Conservation (phyloP, 2,329 filamentous ascomycete species). For the Raffaelea arxii region DNA sequence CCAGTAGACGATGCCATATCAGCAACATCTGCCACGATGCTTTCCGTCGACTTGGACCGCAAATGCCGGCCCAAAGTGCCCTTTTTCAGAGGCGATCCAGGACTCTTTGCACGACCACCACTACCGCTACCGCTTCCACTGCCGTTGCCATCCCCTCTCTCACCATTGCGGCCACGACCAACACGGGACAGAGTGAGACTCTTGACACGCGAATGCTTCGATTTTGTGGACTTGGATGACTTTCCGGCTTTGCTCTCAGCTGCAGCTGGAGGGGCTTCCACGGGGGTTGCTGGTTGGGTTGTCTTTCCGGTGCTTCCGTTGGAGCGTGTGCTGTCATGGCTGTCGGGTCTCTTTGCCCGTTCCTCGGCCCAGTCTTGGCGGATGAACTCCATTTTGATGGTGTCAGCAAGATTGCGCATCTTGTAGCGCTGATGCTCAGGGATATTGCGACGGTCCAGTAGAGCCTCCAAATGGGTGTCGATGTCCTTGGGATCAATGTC, state of each 20-base stretch:
- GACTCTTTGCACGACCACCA: slow-evolving; percentile 37
- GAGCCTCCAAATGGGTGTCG: slow-evolving; percentile 47
- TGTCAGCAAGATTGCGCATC: slow-evolving; percentile 80
- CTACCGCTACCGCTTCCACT: neutral
- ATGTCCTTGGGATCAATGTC: slow-evolving; percentile 45
- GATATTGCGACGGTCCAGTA: slow-evolving; percentile 81
- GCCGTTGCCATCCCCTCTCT: neutral
- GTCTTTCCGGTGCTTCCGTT: slow-evolving; percentile 18
- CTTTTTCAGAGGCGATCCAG: slow-evolving; percentile 64
- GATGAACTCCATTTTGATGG: slow-evolving; percentile 94
- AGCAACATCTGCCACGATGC: slow-evolving; percentile 52
- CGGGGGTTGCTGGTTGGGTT: too few relatives aligned
- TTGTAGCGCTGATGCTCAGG: slow-evolving; percentile 89
- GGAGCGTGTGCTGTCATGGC: slow-evolving; percentile 32
- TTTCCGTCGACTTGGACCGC: slow-evolving; percentile 64
- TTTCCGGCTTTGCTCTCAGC: slow-evolving; percentile 12
- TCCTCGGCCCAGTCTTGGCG: slow-evolving; percentile 74
- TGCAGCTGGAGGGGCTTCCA: too few relatives aligned
- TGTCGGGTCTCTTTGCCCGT: slow-evolving; percentile 32
- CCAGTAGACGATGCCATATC: too few relatives aligned
- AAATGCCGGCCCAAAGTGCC: slow-evolving; percentile 52
- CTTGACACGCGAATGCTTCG: slow-evolving; percentile 55
- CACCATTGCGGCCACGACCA: slow-evolving; percentile 19
- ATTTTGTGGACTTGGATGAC: slow-evolving; percentile 34
- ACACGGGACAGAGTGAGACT: slow-evolving; percentile 69